phyloP scores from a whole-genome alignment of 1,139 yeast species.

The Pichia inconspicua region DNA sequence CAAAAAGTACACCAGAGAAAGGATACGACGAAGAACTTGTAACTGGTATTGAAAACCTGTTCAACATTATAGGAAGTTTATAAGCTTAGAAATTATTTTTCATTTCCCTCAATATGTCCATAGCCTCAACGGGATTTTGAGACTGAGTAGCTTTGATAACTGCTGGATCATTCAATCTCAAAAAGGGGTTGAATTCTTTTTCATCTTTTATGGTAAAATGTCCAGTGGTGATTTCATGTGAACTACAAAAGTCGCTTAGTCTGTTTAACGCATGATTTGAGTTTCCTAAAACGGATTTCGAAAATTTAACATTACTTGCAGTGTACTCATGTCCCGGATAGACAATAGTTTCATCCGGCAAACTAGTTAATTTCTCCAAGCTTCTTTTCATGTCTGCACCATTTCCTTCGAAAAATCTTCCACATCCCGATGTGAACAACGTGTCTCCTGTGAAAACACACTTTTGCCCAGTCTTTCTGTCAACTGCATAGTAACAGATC shows the following conservation, averaged over 20 bases:
- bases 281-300: conserved; percentile 49
- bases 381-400: conserved; percentile 74
- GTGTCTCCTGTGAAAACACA: conserved; percentile 96
- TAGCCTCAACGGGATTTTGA: conserved; percentile 31
- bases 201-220: conserved; percentile 80
- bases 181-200: conserved; percentile 76
- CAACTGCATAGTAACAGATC: conserved; percentile 74
- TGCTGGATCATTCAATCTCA: conserved; percentile 54
- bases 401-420: conserved; percentile 89
- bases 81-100: conserved; percentile 33
- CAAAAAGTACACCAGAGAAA: conserved; percentile 51
- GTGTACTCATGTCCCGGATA: conserved; percentile 98
- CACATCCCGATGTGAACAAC: conserved; percentile 89
- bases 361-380: conserved; percentile 46
- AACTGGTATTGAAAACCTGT: conserved; percentile 56
- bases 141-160: conserved; percentile 36
- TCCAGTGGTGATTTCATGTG: conserved; percentile 75
- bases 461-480: conserved; percentile 48
- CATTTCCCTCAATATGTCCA: conserved; percentile 42
- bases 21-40: conserved; percentile 70
- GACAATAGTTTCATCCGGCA: conserved; percentile 66
- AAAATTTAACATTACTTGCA: conserved; percentile 67
- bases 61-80: conserved; percentile 24
- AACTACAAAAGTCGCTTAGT: conserved; percentile 43
- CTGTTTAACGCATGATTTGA: conserved; percentile 44